Evolutionary conservation across 192 early-diverging fungal species (phyloP), one percentile per base, ranked within the genome.

Genomic region (Umbelopsis sp.): DNA sequence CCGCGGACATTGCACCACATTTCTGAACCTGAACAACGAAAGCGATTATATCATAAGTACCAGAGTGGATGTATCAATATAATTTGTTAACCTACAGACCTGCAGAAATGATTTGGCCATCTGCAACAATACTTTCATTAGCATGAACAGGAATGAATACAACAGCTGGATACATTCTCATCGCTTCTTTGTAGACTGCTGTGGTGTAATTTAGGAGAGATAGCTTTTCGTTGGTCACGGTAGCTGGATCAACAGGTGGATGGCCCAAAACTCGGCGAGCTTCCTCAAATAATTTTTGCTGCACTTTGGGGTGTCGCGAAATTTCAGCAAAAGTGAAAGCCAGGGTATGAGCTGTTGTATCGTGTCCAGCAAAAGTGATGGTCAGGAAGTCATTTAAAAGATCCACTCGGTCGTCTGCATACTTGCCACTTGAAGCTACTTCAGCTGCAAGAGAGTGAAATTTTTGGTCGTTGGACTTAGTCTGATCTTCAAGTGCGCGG

Each of bases 321-420:
- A 86, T 38, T 43, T 80, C 72, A 22, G 80, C 69, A 31, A 86
- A 73, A 8, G 66, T n/a, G 53, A 80, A 82, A 4, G 82, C 73
- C 4, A 84, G 32, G 5, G 82, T 81, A 44, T 86, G 85, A 0
- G 85, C 70, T n/a, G 81, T 83, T 12, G 84, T 87, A 29, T 86
- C 86, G 43, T 86, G 81, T 4, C 86, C 85, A 29, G 87, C 87
- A 78, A 87, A 84, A 17, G 85, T 76, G 8, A 89, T 74, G n/a
- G 82, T 73, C 14, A 83, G 77, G 14, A 81, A 45, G 47, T 87
- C 84, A 16, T 76, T 81, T 26, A 80, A 68, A 1, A 89, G 45
- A 21, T 82, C 86, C 1, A 45, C 47, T 8, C 69, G 24, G 50
- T 77, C 66, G 4, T 34, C 43, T 54, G 51, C 45, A 25, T 73